These are phyloP conservation scores for Magnaporthales sp. DNA, from an alignment of 2,329 filamentous ascomycete genomes.

Conservation along the genomic window DNA sequence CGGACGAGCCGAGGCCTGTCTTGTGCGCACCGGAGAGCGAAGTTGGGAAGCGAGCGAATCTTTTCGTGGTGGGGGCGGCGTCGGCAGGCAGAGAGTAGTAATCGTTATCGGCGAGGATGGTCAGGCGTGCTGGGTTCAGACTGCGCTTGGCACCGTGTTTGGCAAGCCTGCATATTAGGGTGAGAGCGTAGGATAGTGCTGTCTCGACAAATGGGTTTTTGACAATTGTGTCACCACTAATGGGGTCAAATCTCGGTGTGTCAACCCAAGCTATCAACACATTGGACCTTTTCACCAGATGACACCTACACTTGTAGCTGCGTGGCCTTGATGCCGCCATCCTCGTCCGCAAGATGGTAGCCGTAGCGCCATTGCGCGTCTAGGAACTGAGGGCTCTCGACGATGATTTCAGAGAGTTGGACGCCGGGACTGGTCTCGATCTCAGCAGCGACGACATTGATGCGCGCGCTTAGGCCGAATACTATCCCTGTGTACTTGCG, in stretches of 20 bases:
- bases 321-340: conserved; percentile 73
- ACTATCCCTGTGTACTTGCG: conserved; percentile 71
- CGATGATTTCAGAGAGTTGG: conserved; percentile 63
- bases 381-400: conserved; percentile 85
- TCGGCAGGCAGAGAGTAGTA: conserved; percentile 75
- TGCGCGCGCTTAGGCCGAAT: conserved; percentile 57
- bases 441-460: conserved; percentile 53
- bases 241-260: not conserved
- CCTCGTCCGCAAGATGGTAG: conserved; percentile 58
- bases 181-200: conserved; percentile 77
- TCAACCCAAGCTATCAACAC: not conserved
- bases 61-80: conserved; percentile 19
- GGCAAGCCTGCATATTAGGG: conserved; percentile 55
- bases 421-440: conserved; percentile 55
- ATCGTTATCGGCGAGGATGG: conserved; percentile 88
- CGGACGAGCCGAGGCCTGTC: conserved; percentile 90
- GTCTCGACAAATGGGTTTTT: conserved; percentile 88
- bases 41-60: conserved; percentile 72
- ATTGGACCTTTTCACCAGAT: not conserved
- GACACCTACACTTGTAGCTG: conserved; percentile 67
- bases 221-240: conserved; percentile 36
- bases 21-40: conserved; percentile 77
- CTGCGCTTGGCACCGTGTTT: conserved; percentile 28
- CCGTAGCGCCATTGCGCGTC: conserved; percentile 84
- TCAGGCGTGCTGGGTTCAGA: conserved; percentile 64